These are phyloP conservation scores for Setaria viridis DNA, from an alignment of 202 grass and related monocot genomes.

Conservation along the genomic window DNA sequence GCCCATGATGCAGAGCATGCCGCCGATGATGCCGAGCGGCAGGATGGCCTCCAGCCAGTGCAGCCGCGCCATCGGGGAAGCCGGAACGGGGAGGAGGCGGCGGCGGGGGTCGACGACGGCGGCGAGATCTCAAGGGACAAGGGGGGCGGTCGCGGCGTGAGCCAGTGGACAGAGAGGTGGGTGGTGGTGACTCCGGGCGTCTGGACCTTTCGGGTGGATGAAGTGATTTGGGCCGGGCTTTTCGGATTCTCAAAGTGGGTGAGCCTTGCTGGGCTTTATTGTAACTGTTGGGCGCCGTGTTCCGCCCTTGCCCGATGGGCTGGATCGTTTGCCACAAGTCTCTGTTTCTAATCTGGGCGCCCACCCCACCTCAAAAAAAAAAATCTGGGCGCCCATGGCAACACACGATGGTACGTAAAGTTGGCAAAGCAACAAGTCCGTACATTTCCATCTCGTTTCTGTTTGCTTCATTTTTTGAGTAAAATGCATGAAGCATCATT, in stretches of 20 bases:
- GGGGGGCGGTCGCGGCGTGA: conserved; percentile 9
- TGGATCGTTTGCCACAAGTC: no score
- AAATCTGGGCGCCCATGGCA: no score
- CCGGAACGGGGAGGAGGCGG: conserved; percentile 11
- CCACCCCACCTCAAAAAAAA: no score
- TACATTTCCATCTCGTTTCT: no score
- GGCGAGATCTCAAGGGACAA: conserved; percentile 19
- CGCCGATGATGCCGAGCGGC: conserved; percentile 94
- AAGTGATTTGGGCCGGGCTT: not conserved
- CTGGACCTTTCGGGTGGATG: conserved; percentile 16
- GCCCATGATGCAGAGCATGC: conserved; percentile 95
- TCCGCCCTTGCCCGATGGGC: no score
- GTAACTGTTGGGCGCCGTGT: not conserved
- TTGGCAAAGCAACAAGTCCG: no score
- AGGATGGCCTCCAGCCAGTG: conserved; percentile 94
- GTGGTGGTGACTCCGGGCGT: not conserved
- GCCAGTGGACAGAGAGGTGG: not conserved
- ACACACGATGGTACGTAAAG: no score
- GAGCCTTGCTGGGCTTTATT: not conserved
- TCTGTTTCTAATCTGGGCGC: no score
- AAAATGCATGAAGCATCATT: no score
- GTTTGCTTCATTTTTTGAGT: no score
- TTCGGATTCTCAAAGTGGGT: not conserved
- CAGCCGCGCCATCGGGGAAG: conserved; percentile 66
- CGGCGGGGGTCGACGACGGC: conserved; percentile 7